Conservation (phyloP, 2,329 filamentous ascomycete species). For the Aspergillus transmontanensis region DNA sequence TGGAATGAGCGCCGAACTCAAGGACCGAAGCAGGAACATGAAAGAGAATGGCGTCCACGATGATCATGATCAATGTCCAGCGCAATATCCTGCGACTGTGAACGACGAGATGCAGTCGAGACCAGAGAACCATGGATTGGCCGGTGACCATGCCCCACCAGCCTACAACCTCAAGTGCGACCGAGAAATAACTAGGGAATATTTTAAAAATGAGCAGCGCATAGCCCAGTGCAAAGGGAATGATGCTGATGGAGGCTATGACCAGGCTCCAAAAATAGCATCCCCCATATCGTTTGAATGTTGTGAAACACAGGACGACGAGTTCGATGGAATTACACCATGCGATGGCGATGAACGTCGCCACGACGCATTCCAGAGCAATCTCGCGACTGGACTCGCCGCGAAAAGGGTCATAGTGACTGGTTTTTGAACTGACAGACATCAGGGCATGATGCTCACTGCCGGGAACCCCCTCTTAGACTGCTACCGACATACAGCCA, state of each 20-base stretch:
- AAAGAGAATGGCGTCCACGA: background rate
- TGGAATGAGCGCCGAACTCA: background rate
- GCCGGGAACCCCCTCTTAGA: background rate
- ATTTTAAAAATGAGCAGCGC: background rate
- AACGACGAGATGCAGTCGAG: slow-evolving; percentile 3
- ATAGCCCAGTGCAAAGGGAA: background rate
- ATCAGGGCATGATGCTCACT: background rate
- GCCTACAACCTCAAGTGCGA: background rate
- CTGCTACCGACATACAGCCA: background rate
- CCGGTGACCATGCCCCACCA: slow-evolving; percentile 6
- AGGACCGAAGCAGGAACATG: background rate
- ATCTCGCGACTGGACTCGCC: background rate
- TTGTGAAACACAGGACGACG: background rate
- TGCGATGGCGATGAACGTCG: background rate
- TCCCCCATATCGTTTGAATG: background rate
- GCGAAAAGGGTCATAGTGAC: background rate
- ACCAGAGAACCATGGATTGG: slow-evolving; percentile 3
- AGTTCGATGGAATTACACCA: slow-evolving; percentile 3
- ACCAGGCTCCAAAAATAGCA: slow-evolving; percentile 1
- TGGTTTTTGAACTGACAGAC: background rate
- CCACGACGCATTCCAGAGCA: background rate
- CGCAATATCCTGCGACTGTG: background rate
- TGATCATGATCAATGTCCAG: background rate
- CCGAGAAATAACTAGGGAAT: background rate
- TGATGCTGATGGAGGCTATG: background rate